Percentiles rank a stretch among this genome's conserved stretches.
These are phyloP conservation scores for Ascoidea rubescens DNA, from an alignment of 805 yeast species.

Conservation along the genomic window DNA sequence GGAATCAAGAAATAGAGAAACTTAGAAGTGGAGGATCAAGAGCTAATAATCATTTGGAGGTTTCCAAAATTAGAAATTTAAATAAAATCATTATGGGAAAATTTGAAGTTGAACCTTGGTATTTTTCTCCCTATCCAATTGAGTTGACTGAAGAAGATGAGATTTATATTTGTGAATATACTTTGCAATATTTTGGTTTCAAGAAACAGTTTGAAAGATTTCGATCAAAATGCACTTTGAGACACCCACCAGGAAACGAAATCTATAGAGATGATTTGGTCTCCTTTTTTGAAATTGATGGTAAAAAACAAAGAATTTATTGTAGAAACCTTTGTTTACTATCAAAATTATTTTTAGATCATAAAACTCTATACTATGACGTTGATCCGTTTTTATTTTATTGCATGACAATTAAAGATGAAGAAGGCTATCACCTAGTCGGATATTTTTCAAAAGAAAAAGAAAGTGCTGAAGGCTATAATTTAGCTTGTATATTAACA, in stretches of 20 bases:
- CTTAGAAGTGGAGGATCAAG: conserved; percentile 92
- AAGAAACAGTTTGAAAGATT: conserved; percentile 86
- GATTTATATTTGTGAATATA: conserved; percentile 83
- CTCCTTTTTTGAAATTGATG: conserved; percentile 95
- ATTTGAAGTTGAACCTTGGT: conserved; percentile 96
- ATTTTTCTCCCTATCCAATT: conserved; percentile 92
- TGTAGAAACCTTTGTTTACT: conserved; percentile 87
- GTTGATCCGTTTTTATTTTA: conserved; percentile 96
- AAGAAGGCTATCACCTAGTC: conserved; percentile 86
- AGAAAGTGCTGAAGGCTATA: conserved; percentile 88
- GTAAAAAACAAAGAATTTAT: conserved; percentile 92
- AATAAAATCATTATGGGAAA: conserved; percentile 72
- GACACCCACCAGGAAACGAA: conserved; percentile 98
- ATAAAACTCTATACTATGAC: conserved; percentile 91
- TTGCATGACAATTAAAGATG: conserved; percentile 86
- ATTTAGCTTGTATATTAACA: conserved; percentile 93
- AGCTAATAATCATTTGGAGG: conserved; percentile 81
- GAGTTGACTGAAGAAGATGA: conserved; percentile 89
- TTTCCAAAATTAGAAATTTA: conserved; percentile 81
- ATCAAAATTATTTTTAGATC: conserved; percentile 86
- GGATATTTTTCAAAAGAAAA: conserved; percentile 97
- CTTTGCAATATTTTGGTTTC: conserved; percentile 80
- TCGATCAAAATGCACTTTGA: conserved; percentile 72
- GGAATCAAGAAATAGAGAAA: conserved; percentile 89
- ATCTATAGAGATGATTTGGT: conserved; percentile 87